Conservation (phyloP, 345 rosid genomes). For the Aegle marmelos region DNA sequence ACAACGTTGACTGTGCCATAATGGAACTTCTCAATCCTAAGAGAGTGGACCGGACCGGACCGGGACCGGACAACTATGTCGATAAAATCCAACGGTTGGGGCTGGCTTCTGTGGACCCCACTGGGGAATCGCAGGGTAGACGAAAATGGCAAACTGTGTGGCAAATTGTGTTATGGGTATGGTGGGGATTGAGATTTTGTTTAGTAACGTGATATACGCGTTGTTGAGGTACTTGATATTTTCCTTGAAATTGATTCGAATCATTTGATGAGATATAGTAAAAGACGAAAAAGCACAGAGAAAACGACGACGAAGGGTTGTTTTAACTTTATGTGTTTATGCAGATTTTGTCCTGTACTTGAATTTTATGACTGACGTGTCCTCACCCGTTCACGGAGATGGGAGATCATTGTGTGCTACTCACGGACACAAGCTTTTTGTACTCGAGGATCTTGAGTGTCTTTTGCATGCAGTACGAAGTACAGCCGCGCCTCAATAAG, state of each 20-base stretch:
- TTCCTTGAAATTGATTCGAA: not conserved
- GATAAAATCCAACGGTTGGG: constrained; percentile 24
- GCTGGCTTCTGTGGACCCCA: not conserved
- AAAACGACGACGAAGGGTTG: not conserved
- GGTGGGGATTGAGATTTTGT: not conserved
- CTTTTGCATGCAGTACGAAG: too few species aligned
- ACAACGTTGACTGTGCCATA: constrained; percentile 18
- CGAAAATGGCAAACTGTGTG: not conserved
- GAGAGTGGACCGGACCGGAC: too few species aligned
- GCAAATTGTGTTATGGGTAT: not conserved
- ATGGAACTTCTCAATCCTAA: not conserved
- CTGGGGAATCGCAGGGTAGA: not conserved
- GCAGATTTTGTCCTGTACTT: constrained; percentile 23
- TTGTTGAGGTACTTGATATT: not conserved
- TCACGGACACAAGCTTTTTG: not conserved
- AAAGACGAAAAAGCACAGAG: constrained; percentile 15
- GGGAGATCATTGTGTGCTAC: not conserved
- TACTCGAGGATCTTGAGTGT: too few species aligned
- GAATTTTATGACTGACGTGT: constrained; percentile 10
- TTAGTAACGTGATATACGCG: not conserved
- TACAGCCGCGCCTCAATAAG: too few species aligned
- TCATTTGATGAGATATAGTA: not conserved
- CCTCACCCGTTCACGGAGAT: not conserved
- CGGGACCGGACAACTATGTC: constrained; percentile 5
- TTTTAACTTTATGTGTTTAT: not conserved